Evolutionary conservation across 805 yeast genomes (phyloP).

Genomic region (Naumovozyma castellii): DNA sequence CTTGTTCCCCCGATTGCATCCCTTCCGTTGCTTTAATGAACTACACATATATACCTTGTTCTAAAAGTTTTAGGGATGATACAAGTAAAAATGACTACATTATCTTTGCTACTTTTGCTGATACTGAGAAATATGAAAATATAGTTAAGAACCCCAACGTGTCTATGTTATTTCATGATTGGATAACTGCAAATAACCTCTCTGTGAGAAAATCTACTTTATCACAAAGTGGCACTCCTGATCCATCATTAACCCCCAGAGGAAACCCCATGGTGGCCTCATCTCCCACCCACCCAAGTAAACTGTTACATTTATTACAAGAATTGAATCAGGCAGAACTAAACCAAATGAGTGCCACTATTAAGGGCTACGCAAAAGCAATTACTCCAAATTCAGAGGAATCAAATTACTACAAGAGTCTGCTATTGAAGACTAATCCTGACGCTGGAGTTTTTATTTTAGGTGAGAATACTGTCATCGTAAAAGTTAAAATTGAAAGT

Average conservation of each 20-base stretch:
- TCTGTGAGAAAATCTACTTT: constrained; percentile 24
- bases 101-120: constrained; percentile 60
- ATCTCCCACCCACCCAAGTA: constrained; percentile 27
- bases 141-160: constrained; percentile 64
- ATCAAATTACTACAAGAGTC: constrained; percentile 49
- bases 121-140: constrained; percentile 68
- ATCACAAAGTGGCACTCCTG: constrained; percentile 26
- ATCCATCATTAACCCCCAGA: constrained; percentile 13
- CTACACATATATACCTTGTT: constrained; percentile 54
- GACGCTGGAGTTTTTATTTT: constrained; percentile 61
- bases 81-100: constrained; percentile 38
- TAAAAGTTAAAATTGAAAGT: constrained; percentile 52
- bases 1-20: constrained; percentile 50
- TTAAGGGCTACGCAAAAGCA: constrained; percentile 61
- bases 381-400: constrained; percentile 39
- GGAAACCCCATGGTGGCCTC: constrained; percentile 7
- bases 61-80: constrained; percentile 31
- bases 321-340: constrained; percentile 72
- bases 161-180: constrained; percentile 79
- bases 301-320: constrained; percentile 53
- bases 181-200: constrained; percentile 58
- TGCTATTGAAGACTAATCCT: constrained; percentile 54
- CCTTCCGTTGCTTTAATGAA: constrained; percentile 93
- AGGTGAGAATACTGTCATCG: constrained; percentile 54
- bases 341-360: constrained; percentile 72